Percentiles rank a stretch among this genome's conserved stretches.
phyloP scores from a whole-genome alignment of 495 filamentous ascomycete genomes.

The Annulohypoxylon moriforme region DNA sequence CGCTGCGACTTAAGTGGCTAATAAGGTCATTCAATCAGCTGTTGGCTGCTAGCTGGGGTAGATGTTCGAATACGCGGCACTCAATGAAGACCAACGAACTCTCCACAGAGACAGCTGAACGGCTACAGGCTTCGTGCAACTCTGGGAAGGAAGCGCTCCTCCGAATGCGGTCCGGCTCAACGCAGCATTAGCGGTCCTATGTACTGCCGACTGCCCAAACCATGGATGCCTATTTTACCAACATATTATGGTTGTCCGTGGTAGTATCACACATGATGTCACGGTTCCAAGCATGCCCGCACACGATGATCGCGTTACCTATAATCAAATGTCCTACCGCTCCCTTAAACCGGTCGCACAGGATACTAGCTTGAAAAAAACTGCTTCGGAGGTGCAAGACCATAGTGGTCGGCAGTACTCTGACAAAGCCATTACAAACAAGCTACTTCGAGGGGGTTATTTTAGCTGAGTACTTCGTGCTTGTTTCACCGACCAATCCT shows the following conservation, averaged over 20 bases:
- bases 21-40: conserved; percentile 14
- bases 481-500: conserved; percentile 23
- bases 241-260: conserved; percentile 23
- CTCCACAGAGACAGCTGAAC: conserved; percentile 38
- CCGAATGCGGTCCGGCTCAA: conserved; percentile 44
- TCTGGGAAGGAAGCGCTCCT: conserved; percentile 37
- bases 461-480: conserved; percentile 16
- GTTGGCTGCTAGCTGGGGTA: conserved; percentile 12
- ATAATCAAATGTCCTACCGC: conserved; percentile 19
- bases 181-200: conserved; percentile 35
- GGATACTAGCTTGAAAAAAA: conserved; percentile 31
- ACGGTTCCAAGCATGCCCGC: conserved; percentile 32
- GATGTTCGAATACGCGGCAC: conserved; percentile 11
- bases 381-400: conserved; percentile 40
- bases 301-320: conserved; percentile 36
- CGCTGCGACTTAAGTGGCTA: conserved; percentile 24
- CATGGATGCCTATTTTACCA: conserved; percentile 14
- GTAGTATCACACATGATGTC: conserved; percentile 42
- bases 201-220: conserved; percentile 16
- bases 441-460: background rate
- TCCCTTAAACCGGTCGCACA: conserved; percentile 30
- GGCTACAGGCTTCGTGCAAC: conserved; percentile 45
- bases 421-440: conserved; percentile 44
- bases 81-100: conserved; percentile 5
- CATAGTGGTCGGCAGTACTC: conserved; percentile 28